Evolutionary conservation across 371 early-diverging fungal genomes (phyloP).

Genomic region (Dichotomocladium elegans): DNA sequence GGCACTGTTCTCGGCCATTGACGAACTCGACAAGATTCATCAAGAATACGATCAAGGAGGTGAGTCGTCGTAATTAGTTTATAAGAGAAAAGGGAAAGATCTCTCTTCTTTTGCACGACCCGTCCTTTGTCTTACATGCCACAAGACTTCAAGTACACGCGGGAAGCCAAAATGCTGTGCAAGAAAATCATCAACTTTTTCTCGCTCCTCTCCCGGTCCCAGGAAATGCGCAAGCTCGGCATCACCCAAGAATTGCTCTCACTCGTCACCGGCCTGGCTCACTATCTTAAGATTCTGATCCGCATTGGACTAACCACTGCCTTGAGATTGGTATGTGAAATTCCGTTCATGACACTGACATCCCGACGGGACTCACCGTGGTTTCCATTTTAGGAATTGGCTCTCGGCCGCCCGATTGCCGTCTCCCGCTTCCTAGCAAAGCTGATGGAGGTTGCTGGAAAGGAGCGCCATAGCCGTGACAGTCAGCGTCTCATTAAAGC

Average conservation of each 20-base stretch:
- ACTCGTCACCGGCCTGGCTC: slow-evolving; percentile 90
- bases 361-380: slow-evolving; percentile 86
- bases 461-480: slow-evolving; percentile 30
- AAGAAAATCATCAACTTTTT: slow-evolving; percentile 92
- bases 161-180: slow-evolving; percentile 89
- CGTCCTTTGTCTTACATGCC: slow-evolving; percentile 71
- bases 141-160: slow-evolving; percentile 61
- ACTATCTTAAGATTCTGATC: slow-evolving; percentile 89
- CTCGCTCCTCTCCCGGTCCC: slow-evolving; percentile 80
- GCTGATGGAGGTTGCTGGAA: slow-evolving; percentile 58
- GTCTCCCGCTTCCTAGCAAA: slow-evolving; percentile 60
- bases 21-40: slow-evolving; percentile 47
- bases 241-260: slow-evolving; percentile 88
- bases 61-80: slow-evolving; percentile 71
- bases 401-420: slow-evolving; percentile 21
- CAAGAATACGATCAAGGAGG: slow-evolving; percentile 26
- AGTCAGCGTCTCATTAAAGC: slow-evolving; percentile 40
- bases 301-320: slow-evolving; percentile 88
- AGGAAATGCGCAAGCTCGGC: slow-evolving; percentile 64
- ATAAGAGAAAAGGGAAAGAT: too few species aligned
- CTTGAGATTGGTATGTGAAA: slow-evolving; percentile 64
- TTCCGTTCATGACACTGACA: slow-evolving; percentile 53
- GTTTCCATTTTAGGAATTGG: slow-evolving; percentile 44
- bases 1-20: slow-evolving; percentile 87
- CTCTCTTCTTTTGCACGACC: too few species aligned